phyloP scores from a whole-genome alignment of 1,139 yeast genomes.

The Yamadazyma aaseri region DNA sequence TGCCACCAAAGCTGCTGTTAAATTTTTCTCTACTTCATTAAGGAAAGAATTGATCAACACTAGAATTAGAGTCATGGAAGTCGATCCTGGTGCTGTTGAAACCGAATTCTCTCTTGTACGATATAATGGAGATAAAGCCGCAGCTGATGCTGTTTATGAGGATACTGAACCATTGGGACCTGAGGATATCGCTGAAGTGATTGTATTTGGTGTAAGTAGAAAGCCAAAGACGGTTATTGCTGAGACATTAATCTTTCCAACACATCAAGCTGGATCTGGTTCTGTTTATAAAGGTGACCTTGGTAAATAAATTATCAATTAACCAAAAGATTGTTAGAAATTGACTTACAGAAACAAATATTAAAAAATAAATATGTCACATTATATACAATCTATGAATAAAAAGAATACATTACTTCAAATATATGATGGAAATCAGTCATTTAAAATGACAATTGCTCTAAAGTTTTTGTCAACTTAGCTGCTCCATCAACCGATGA shows the following conservation, averaged over 20 bases:
- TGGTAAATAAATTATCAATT: slow-evolving; percentile 9
- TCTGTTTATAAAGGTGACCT: slow-evolving; percentile 36
- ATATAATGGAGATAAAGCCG: slow-evolving; percentile 40
- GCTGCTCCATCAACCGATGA: slow-evolving; percentile 65
- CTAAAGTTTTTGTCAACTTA: slow-evolving; percentile 60
- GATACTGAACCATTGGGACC: slow-evolving; percentile 48
- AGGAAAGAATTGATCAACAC: slow-evolving; percentile 49
- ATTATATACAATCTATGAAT: neutral
- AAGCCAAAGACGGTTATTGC: slow-evolving; percentile 50
- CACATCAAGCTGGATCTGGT: slow-evolving; percentile 59
- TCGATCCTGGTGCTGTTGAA: slow-evolving; percentile 53
- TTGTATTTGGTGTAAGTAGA: slow-evolving; percentile 50
- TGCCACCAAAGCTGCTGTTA: slow-evolving; percentile 50
- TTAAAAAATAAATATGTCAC: slow-evolving; percentile 2
- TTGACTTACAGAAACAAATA: neutral
- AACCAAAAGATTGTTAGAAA: neutral
- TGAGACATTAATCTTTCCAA: slow-evolving; percentile 48
- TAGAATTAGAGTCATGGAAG: slow-evolving; percentile 46
- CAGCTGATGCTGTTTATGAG: slow-evolving; percentile 45
- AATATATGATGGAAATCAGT: no score
- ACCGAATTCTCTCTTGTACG: slow-evolving; percentile 51
- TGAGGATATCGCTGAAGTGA: slow-evolving; percentile 50
- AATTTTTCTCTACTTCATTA: slow-evolving; percentile 45
- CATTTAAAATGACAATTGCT: slow-evolving; percentile 60
- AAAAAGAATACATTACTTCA: no score